These are phyloP conservation scores for Cyberlindnera maritima DNA, from an alignment of 805 yeast species.

Conservation along the genomic window DNA sequence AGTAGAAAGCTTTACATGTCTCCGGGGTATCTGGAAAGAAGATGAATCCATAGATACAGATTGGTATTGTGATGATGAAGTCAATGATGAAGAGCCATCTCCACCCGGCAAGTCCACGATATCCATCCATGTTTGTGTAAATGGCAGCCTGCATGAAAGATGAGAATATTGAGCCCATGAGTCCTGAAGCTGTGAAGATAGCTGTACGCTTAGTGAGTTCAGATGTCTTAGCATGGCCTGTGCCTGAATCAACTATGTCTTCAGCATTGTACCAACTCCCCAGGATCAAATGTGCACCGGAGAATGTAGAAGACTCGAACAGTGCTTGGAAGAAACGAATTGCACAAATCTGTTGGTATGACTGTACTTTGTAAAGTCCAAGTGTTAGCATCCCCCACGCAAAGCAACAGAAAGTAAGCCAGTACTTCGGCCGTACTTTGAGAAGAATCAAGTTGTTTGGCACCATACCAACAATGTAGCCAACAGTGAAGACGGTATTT, in stretches of 20 bases:
- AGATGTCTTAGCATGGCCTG: conserved; percentile 27
- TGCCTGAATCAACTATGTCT: conserved; percentile 23
- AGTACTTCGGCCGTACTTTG: conserved; percentile 52
- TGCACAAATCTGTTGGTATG: conserved; percentile 49
- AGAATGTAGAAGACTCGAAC: conserved; percentile 56
- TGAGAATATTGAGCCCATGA: conserved; percentile 52
- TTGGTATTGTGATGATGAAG: conserved; percentile 55
- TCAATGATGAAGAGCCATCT: conserved; percentile 68
- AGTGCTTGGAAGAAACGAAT: conserved; percentile 60
- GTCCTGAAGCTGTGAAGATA: conserved; percentile 51
- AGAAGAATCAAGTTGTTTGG: conserved; percentile 57
- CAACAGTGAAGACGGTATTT: conserved; percentile 56
- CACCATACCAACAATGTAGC: conserved; percentile 58
- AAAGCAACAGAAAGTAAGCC: conserved; percentile 52
- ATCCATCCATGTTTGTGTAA: conserved; percentile 38
- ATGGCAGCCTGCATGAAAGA: conserved; percentile 59
- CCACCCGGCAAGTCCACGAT: conserved; percentile 54
- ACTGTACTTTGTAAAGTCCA: conserved; percentile 46
- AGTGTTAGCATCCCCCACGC: conserved; percentile 58
- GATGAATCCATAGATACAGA: conserved; percentile 52
- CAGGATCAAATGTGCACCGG: conserved; percentile 52
- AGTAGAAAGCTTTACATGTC: conserved; percentile 39
- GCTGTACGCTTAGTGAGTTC: conserved; percentile 53
- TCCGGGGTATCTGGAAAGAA: conserved; percentile 61
- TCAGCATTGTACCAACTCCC: conserved; percentile 51